Evolutionary conservation across 805 yeast genomes (phyloP).

Genomic region (Phaffomyces opuntiae): DNA sequence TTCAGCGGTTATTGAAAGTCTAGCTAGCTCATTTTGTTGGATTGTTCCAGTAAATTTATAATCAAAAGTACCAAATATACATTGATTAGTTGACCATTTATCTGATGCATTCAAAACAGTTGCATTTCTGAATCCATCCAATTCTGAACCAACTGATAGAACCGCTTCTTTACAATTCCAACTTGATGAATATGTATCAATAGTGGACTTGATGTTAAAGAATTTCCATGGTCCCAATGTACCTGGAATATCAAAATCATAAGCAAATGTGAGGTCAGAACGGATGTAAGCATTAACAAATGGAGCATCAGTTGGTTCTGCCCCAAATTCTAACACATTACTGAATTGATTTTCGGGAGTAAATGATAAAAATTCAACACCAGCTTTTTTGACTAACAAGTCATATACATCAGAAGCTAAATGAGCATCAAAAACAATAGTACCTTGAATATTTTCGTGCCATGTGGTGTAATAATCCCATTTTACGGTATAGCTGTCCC

Average conservation of each 20-base stretch:
- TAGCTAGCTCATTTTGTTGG: not conserved
- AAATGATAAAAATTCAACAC: not conserved
- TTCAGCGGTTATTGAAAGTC: slow-evolving; percentile 1
- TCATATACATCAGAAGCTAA: not conserved
- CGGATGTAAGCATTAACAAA: not conserved
- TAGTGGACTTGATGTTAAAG: not conserved
- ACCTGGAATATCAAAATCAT: slow-evolving; percentile 4
- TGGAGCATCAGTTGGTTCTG: slow-evolving; percentile 5
- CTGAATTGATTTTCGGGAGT: slow-evolving; percentile 4
- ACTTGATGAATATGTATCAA: slow-evolving; percentile 1
- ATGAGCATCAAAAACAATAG: slow-evolving; percentile 1
- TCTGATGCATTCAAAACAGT: not conserved
- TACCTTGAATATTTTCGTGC: slow-evolving; percentile 4
- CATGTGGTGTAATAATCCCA: slow-evolving; percentile 3
- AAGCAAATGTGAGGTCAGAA: not conserved
- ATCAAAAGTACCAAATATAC: not conserved
- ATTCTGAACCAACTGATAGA: slow-evolving; percentile 2
- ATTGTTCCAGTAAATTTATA: not conserved
- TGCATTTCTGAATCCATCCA: slow-evolving; percentile 4
- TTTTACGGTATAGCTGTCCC: not conserved
- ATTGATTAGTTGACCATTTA: not conserved
- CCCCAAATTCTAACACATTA: not conserved
- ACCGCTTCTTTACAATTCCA: slow-evolving; percentile 1
- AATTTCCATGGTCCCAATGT: slow-evolving; percentile 6
- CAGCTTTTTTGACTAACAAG: not conserved